Evolutionary conservation across 495 filamentous ascomycete genomes (phyloP).

Genomic region (Achaetomiella virescens): DNA sequence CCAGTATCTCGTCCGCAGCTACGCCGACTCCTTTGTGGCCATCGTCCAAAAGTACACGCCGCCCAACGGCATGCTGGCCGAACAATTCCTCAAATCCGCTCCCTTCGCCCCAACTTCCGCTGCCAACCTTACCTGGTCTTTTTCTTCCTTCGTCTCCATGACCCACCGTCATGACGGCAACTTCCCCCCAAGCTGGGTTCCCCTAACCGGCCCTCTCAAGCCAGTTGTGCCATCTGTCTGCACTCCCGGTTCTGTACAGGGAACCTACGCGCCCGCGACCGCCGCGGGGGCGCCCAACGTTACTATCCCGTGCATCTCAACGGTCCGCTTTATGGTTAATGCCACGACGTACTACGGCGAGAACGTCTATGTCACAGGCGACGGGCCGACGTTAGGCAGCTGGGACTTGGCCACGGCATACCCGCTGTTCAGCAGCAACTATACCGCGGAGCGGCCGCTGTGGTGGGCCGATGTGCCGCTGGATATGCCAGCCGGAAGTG

Average conservation of each 20-base stretch:
- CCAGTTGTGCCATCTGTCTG: constrained; percentile 48
- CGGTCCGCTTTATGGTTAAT: constrained; percentile 37
- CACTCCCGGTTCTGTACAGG: constrained; percentile 40
- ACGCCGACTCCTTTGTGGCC: constrained; percentile 56
- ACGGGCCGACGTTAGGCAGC: constrained; percentile 46
- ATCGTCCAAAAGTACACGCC: constrained; percentile 46
- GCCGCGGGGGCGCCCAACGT: constrained; percentile 43
- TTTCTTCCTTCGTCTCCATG: constrained; percentile 53
- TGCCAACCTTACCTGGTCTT: constrained; percentile 60
- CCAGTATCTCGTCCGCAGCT: constrained; percentile 40
- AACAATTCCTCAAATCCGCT: constrained; percentile 50
- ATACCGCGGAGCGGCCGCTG: constrained; percentile 37
- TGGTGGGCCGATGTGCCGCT: constrained; percentile 28
- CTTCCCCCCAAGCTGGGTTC: constrained; percentile 45
- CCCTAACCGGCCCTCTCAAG: constrained; percentile 21
- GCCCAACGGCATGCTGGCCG: constrained; percentile 50
- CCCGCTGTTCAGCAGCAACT: constrained; percentile 46
- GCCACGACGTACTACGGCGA: constrained; percentile 49
- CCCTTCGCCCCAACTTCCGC: constrained; percentile 49
- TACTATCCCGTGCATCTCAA: constrained; percentile 46
- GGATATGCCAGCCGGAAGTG: constrained; percentile 21
- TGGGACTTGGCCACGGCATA: constrained; percentile 48
- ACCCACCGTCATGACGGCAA: constrained; percentile 37
- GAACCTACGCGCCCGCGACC: constrained; percentile 51
- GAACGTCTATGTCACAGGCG: constrained; percentile 52